These are phyloP conservation scores for Zizania latifolia DNA, from an alignment of 176 grass and related monocot species.

Conservation along the genomic window DNA sequence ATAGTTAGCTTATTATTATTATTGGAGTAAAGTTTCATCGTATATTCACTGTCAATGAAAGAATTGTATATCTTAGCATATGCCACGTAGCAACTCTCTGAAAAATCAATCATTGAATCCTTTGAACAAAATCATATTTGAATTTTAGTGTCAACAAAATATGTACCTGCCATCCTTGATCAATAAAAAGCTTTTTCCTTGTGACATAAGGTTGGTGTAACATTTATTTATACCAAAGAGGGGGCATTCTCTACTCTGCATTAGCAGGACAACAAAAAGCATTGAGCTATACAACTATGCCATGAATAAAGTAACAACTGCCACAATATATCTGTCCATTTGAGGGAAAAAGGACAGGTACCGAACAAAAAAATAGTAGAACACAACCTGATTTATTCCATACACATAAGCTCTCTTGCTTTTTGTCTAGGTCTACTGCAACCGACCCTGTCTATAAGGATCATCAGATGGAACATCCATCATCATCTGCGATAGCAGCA, in stretches of 20 bases:
- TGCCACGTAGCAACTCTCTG: constrained; percentile 76
- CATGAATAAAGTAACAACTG: neutral
- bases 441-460: too few relatives aligned
- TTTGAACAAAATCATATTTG: neutral
- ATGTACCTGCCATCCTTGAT: constrained; percentile 79
- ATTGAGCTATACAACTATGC: neutral
- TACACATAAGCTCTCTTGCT: neutral
- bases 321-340: neutral
- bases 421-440: too few relatives aligned
- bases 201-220: constrained; percentile 68
- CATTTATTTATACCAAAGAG: constrained; percentile 85
- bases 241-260: constrained; percentile 87
- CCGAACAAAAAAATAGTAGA: neutral
- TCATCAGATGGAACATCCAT: too few relatives aligned
- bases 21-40: neutral
- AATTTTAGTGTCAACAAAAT: neutral
- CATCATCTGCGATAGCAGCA: too few relatives aligned
- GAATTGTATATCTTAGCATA: constrained; percentile 86
- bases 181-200: constrained; percentile 83
- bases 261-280: neutral
- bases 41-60: constrained; percentile 52
- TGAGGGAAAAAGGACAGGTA: neutral
- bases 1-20: neutral
- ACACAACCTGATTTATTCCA: neutral
- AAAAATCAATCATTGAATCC: constrained; percentile 15